phyloP scores from a whole-genome alignment of 2,329 filamentous ascomycete species.

The Aspergillus sojae region DNA sequence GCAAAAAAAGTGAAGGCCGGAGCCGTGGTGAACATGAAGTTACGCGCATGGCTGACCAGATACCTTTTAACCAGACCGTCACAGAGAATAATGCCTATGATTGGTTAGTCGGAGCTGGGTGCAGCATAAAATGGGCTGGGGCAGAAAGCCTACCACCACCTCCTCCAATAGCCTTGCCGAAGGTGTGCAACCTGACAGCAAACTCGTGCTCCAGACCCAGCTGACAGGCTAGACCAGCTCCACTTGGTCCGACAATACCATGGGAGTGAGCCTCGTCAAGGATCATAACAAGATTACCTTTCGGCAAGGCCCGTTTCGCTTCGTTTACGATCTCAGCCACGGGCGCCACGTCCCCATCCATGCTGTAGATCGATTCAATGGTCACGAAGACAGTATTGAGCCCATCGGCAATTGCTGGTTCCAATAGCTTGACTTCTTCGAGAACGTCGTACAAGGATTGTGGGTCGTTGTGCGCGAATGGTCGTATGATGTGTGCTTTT shows the following conservation, averaged over 20 bases:
- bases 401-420: conserved; percentile 9
- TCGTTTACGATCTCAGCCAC: conserved; percentile 16
- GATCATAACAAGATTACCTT: conserved; percentile 24
- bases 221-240: conserved; percentile 18
- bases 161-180: conserved; percentile 28
- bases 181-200: conserved; percentile 30
- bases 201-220: conserved; percentile 32
- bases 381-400: conserved; percentile 40
- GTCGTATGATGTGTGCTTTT: conserved; percentile 44
- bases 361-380: conserved; percentile 50
- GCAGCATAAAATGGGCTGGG: not conserved
- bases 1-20: conserved; percentile 10
- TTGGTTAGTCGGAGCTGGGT: not conserved
- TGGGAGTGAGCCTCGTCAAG: conserved; percentile 22
- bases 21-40: conserved; percentile 11
- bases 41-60: conserved; percentile 7
- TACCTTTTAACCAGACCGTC: not conserved
- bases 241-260: conserved; percentile 16
- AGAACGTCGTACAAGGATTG: conserved; percentile 1
- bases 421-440: not conserved
- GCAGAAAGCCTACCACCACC: conserved; percentile 26
- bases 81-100: conserved; percentile 1
- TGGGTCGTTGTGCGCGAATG: conserved; percentile 14
- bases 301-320: conserved; percentile 17
- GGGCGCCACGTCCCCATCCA: conserved; percentile 50